These are phyloP conservation scores for Fusarium paranaense DNA, from an alignment of 2,329 filamentous ascomycete species.

Conservation along the genomic window DNA sequence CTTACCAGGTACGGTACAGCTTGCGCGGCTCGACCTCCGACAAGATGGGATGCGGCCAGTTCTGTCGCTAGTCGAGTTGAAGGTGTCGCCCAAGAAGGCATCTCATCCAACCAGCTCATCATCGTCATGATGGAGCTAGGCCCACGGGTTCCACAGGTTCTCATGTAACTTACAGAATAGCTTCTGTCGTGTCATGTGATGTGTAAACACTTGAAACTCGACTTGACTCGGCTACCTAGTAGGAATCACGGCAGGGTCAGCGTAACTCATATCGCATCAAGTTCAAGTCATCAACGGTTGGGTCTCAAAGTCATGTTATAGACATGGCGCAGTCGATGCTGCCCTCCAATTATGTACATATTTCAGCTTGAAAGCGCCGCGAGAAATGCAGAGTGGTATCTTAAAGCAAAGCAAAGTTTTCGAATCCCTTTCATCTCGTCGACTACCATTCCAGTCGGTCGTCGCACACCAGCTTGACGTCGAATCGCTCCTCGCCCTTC, in stretches of 20 bases:
- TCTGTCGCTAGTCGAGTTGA: background rate
- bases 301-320: background rate
- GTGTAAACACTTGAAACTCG: constrained; percentile 7
- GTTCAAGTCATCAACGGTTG: background rate
- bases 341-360: constrained; percentile 7
- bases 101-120: background rate
- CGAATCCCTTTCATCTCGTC: background rate
- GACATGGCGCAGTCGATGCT: background rate
- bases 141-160: constrained; percentile 17
- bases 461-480: constrained; percentile 69
- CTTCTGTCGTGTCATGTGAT: constrained; percentile 1
- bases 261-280: background rate
- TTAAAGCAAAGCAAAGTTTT: constrained; percentile 24
- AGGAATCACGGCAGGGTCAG: constrained; percentile 1
- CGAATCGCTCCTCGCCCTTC: constrained; percentile 66
- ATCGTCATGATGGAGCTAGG: constrained; percentile 13
- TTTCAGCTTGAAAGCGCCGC: constrained; percentile 13
- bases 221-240: background rate
- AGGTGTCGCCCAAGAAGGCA: background rate
- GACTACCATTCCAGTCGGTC: constrained; percentile 66
- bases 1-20: background rate
- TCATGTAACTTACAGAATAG: background rate
- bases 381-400: constrained; percentile 42
- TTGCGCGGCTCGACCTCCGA: background rate
- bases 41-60: background rate